Evolutionary conservation across 2,329 filamentous ascomycete species (phyloP), one percentile per base, ranked within the genome.

Genomic region (Arthrinium puccinioides): DNA sequence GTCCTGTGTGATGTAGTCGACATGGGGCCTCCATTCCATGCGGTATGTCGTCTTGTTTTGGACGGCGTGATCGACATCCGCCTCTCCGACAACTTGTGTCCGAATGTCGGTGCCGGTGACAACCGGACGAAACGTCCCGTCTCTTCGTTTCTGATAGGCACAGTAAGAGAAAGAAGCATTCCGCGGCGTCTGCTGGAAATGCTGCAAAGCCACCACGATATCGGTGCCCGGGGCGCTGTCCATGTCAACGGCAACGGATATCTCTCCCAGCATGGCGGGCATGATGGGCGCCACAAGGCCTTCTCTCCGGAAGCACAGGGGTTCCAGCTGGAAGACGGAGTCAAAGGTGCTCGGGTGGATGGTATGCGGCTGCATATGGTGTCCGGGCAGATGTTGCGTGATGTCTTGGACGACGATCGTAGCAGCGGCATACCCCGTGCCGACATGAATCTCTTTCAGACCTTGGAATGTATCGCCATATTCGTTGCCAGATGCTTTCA

Each of bases 21-120:
- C 38, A 21, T 45, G 38, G 6, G 36, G 10, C 10, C 41, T 33
- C 43, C 41, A 45, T 4, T 35, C 34, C 10, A 45, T 30, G 10
- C 30, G 36, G 21, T 41, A 39, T 6, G 38, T 41, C 27, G 33
- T 38, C 24, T 43, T 45, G n/a, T 32, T 35, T 10, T 37, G 38
- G 20, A 24, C 27, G 4, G 21, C 10, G 19, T 33, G 6, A 9
- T 25, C 35, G 11, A 36, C 32, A 3, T 29, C 21, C 3, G 24
- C 26, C 10, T 34, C 27, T 6, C 11, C 21, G 8, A 36, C 28
- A 10, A 37, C 43, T 9, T 14, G 41, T 13, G 32, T 26, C 9
- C 42, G 19, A 6, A 43, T 20, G 19, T 39, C 40, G 3, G 24
- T 29, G 6, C 36, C 36, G 9, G 31, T 20, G 10, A 36, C 18